These are phyloP conservation scores for Mycosarcoma mackinlayi DNA, from an alignment of 1,284 basidiomycete genomes.

Conservation along the genomic window DNA sequence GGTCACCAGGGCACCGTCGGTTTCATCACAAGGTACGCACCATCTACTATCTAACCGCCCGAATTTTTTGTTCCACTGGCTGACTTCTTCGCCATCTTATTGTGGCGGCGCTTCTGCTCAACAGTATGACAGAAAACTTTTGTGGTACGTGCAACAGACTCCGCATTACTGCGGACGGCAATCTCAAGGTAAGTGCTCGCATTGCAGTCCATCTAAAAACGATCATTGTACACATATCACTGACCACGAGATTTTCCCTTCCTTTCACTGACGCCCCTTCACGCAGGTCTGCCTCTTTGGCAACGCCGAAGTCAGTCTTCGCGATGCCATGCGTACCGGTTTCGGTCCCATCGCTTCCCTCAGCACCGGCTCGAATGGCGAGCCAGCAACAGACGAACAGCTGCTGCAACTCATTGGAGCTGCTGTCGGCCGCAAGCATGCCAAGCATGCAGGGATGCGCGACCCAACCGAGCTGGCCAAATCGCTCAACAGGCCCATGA, in stretches of 20 bases:
- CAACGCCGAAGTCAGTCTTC: constrained; percentile 82
- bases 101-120: background rate
- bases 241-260: background rate
- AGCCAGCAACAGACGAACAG: constrained; percentile 72
- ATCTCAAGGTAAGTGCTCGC: constrained; percentile 78
- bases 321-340: constrained; percentile 76
- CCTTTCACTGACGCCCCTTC: background rate
- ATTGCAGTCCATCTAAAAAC: background rate
- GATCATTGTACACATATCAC: too few relatives aligned
- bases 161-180: constrained; percentile 85
- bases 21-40: constrained; percentile 74
- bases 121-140: constrained; percentile 80
- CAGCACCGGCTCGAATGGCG: constrained; percentile 24
- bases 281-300: constrained; percentile 78
- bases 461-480: constrained; percentile 57
- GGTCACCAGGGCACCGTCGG: constrained; percentile 80
- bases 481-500: constrained; percentile 74
- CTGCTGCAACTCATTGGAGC: constrained; percentile 75
- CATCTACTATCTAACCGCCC: background rate
- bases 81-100: background rate
- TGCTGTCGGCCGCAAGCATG: constrained; percentile 80
- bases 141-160: constrained; percentile 85
- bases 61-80: too few relatives aligned
- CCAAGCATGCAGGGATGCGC: constrained; percentile 76
- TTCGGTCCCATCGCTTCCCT: constrained; percentile 31